phyloP scores from a whole-genome alignment of 2,329 filamentous ascomycete genomes.

The Beauveria caledonica region DNA sequence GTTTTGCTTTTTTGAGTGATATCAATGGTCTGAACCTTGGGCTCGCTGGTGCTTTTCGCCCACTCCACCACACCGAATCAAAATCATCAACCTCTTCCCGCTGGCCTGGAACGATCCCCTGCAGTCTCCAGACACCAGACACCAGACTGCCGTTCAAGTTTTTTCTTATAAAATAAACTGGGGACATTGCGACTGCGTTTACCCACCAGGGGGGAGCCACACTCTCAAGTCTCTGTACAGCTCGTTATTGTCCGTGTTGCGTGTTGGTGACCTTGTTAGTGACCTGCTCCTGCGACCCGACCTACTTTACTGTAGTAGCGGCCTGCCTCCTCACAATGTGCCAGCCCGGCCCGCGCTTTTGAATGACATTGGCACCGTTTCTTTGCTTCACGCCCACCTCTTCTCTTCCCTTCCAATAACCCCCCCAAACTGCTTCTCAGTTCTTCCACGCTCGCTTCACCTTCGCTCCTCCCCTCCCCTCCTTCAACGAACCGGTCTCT shows the following conservation, averaged over 20 bases:
- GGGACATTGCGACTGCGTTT: not conserved
- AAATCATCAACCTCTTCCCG: not conserved
- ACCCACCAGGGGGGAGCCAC: no score
- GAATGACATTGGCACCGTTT: slow-evolving; percentile 1
- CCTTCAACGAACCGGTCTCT: not conserved
- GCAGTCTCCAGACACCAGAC: no score
- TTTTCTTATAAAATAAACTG: not conserved
- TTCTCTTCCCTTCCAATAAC: not conserved
- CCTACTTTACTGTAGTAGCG: not conserved
- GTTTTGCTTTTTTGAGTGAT: no score
- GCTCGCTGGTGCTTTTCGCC: not conserved
- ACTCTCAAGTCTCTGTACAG: no score
- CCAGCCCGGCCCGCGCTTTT: not conserved
- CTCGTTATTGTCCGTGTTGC: not conserved
- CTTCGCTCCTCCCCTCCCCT: not conserved
- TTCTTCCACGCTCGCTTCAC: not conserved
- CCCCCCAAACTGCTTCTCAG: not conserved
- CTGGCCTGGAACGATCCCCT: not conserved
- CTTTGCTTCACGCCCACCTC: slow-evolving; percentile 5
- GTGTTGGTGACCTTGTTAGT: not conserved
- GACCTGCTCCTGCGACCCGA: no score
- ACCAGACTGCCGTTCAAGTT: not conserved
- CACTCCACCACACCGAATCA: not conserved
- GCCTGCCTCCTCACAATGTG: not conserved
- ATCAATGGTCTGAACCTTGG: no score